A percentile compares a stretch with the other conserved stretches of the same genome.
Evolutionary conservation across 352 stramenopile genomes (phyloP).

Genomic region (Phytophthora chlamydospora): DNA sequence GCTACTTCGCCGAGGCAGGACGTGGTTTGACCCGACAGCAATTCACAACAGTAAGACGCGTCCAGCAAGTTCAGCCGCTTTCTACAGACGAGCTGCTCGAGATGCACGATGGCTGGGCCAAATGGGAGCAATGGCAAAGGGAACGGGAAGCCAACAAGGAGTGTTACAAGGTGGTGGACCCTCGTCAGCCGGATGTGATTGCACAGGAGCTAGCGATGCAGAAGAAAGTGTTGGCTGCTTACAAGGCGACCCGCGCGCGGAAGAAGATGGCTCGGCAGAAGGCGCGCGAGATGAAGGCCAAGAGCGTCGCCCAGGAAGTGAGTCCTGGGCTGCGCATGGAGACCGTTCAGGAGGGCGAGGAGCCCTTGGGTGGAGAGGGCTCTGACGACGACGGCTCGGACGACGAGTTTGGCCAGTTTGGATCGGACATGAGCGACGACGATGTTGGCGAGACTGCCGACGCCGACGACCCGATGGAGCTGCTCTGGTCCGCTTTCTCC

Average conservation of each 20-base stretch:
- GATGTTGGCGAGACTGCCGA: constrained; percentile 47
- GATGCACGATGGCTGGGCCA: constrained; percentile 44
- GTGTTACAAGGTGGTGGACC: constrained; percentile 70
- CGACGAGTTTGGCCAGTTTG: constrained; percentile 54
- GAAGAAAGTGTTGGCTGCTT: constrained; percentile 71
- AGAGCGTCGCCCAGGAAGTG: constrained; percentile 23
- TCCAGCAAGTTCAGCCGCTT: constrained; percentile 57
- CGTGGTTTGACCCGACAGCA: constrained; percentile 18
- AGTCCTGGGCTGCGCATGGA: constrained; percentile 50
- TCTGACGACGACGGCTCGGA: constrained; percentile 43
- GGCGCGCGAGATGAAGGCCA: constrained; percentile 50
- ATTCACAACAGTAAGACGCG: constrained; percentile 53
- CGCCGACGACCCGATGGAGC: constrained; percentile 66
- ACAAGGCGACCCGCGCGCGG: constrained; percentile 62
- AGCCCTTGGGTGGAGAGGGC: constrained; percentile 33
- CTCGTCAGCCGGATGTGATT: constrained; percentile 52
- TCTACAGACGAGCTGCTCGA: constrained; percentile 33
- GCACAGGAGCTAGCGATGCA: constrained; percentile 59
- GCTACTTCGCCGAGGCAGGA: constrained; percentile 33
- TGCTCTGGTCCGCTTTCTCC: constrained; percentile 72
- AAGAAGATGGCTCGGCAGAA: constrained; percentile 72
- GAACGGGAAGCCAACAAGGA: constrained; percentile 66
- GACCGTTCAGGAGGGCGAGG: constrained; percentile 65
- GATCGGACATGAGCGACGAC: constrained; percentile 57
- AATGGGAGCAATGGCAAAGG: constrained; percentile 58